Evolutionary conservation across 75 land plant species (phyloP).

Genomic region (Sequoiadendron giganteum): DNA sequence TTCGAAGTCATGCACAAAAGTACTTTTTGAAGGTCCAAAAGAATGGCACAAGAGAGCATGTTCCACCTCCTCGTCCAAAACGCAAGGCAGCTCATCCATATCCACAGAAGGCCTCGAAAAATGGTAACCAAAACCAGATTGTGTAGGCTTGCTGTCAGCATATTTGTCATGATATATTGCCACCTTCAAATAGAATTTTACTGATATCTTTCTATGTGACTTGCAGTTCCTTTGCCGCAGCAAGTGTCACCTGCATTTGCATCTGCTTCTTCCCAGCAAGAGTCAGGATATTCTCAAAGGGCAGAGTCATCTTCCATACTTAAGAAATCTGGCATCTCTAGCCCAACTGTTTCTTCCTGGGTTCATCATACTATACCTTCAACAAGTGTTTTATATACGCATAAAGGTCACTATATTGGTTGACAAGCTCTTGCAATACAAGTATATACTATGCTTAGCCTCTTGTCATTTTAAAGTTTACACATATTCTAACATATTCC

Average conservation of each 20-base stretch:
- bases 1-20: conserved; percentile 96
- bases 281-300: conserved; percentile 28
- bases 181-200: neutral
- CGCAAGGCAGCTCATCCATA: conserved; percentile 97
- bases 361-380: conserved; percentile 24
- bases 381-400: conserved; percentile 14
- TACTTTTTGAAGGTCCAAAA: conserved; percentile 95
- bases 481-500: neutral
- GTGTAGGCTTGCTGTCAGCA: neutral
- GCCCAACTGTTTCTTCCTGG: conserved; percentile 42
- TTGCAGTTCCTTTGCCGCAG: conserved; percentile 30
- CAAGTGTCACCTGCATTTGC: conserved; percentile 25
- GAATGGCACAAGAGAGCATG: conserved; percentile 91
- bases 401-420: conserved; percentile 28
- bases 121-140: conserved; percentile 35
- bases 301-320: conserved; percentile 41
- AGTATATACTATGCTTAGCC: neutral
- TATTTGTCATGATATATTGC: neutral
- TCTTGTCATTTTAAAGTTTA: neutral
- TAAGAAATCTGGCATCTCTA: conserved; percentile 26
- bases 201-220: conserved; percentile 10
- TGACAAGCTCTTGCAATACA: neutral
- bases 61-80: conserved; percentile 96
- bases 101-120: conserved; percentile 84
- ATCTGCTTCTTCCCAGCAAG: conserved; percentile 25